Evolutionary conservation across 2,329 filamentous ascomycete species (phyloP).

Genomic region (Ceratocystis albifundus): DNA sequence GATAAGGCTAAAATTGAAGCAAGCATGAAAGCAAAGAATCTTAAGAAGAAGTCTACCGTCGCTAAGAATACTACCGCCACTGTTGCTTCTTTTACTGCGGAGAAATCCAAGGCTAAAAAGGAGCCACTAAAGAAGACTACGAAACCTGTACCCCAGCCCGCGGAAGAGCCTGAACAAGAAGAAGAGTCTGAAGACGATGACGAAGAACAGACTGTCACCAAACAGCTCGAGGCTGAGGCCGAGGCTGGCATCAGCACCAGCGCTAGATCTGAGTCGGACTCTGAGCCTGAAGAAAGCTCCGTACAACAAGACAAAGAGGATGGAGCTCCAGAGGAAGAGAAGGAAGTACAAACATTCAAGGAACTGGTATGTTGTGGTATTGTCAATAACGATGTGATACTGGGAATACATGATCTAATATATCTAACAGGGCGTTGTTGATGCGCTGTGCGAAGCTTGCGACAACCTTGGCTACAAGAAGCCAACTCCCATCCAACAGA

Average conservation of each 20-base stretch:
- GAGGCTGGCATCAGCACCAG: constrained; percentile 11
- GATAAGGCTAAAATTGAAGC: constrained; percentile 20
- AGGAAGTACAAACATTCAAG: constrained; percentile 49
- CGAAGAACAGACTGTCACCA: not conserved
- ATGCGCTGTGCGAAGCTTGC: constrained; percentile 82
- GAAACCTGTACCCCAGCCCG: not conserved
- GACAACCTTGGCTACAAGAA: constrained; percentile 66
- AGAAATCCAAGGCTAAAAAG: not conserved
- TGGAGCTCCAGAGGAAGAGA: constrained; percentile 26
- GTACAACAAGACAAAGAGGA: constrained; percentile 10
- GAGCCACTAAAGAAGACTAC: constrained; percentile 15
- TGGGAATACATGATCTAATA: constrained; percentile 23
- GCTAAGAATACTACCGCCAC: not conserved
- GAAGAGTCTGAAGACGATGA: constrained; percentile 12
- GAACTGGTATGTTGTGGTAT: constrained; percentile 41
- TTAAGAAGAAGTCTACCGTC: constrained; percentile 10
- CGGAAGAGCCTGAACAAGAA: constrained; percentile 14
- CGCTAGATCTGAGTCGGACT: constrained; percentile 17
- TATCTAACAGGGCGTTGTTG: constrained; percentile 56
- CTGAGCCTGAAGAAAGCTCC: constrained; percentile 17
- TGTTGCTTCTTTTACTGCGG: not conserved
- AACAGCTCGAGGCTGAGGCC: not conserved
- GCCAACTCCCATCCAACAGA: constrained; percentile 78
- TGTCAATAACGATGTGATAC: not conserved
- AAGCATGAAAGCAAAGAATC: constrained; percentile 10